phyloP scores from a whole-genome alignment of 2,329 filamentous ascomycete species.

The Calonectria pseudoturangicola region DNA sequence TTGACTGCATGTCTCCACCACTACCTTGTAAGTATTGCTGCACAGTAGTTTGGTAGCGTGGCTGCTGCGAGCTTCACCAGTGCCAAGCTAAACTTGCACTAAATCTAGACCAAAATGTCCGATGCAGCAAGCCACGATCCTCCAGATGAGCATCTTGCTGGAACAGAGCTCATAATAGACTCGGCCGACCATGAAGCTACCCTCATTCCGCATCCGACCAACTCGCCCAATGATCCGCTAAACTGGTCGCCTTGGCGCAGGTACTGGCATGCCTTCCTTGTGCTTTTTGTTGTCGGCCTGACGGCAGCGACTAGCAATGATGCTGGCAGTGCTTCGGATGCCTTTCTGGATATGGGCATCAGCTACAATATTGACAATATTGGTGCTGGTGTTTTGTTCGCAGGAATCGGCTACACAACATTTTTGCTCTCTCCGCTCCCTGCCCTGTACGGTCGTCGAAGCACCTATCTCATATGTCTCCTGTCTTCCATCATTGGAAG shows the following conservation, averaged over 20 bases:
- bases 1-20: background rate
- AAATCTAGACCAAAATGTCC: constrained; percentile 12
- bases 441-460: constrained; percentile 32
- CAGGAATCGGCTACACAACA: constrained; percentile 31
- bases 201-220: constrained; percentile 33
- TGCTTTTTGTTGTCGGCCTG: constrained; percentile 33
- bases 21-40: background rate
- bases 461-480: constrained; percentile 36
- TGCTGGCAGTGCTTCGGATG: constrained; percentile 32
- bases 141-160: constrained; percentile 30
- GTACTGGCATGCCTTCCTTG: constrained; percentile 37
- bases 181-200: constrained; percentile 31
- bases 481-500: constrained; percentile 33
- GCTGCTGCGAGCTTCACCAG: background rate
- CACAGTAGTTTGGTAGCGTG: too few species aligned
- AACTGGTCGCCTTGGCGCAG: constrained; percentile 38
- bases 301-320: constrained; percentile 36
- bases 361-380: constrained; percentile 31
- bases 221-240: constrained; percentile 36
- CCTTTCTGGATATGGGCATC: constrained; percentile 28
- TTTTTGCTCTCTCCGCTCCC: constrained; percentile 34
- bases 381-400: constrained; percentile 35
- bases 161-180: constrained; percentile 34
- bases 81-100: background rate
- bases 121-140: background rate